phyloP scores from a whole-genome alignment of 805 yeast genomes.

The Ogataea methylovora region DNA sequence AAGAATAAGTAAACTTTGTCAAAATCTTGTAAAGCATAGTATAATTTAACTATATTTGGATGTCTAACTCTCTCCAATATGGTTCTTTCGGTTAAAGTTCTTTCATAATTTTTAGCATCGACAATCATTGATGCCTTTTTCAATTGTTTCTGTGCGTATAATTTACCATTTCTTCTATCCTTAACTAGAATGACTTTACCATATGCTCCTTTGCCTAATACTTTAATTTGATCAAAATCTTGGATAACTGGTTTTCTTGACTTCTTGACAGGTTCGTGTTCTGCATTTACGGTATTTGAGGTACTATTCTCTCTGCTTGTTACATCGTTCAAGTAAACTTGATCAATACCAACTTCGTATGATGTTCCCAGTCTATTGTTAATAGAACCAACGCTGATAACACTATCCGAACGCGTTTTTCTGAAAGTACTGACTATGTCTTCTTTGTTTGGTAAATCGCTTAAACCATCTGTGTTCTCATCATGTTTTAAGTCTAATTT shows the following conservation, averaged over 20 bases:
- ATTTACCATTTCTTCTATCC: slow-evolving; percentile 49
- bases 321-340: slow-evolving; percentile 25
- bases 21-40: slow-evolving; percentile 77
- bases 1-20: slow-evolving; percentile 66
- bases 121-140: slow-evolving; percentile 76
- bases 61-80: slow-evolving; percentile 67
- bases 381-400: slow-evolving; percentile 22
- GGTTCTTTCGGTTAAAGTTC: slow-evolving; percentile 74
- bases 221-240: slow-evolving; percentile 74
- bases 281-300: no score
- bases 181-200: slow-evolving; percentile 80
- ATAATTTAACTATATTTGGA: slow-evolving; percentile 75
- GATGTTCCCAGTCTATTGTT: slow-evolving; percentile 37
- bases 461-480: slow-evolving; percentile 1
- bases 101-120: slow-evolving; percentile 46
- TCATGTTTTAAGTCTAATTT: slow-evolving; percentile 1
- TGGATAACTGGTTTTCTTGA: slow-evolving; percentile 16
- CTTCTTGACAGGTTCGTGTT: background rate
- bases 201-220: slow-evolving; percentile 81
- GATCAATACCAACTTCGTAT: slow-evolving; percentile 40
- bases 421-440: slow-evolving; percentile 10
- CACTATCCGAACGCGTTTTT: slow-evolving; percentile 22
- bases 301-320: slow-evolving; percentile 14
- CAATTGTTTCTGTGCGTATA: slow-evolving; percentile 83
- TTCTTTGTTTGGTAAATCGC: background rate